Conservation (phyloP, 495 filamentous ascomycete species). For the Podospora conica region DNA sequence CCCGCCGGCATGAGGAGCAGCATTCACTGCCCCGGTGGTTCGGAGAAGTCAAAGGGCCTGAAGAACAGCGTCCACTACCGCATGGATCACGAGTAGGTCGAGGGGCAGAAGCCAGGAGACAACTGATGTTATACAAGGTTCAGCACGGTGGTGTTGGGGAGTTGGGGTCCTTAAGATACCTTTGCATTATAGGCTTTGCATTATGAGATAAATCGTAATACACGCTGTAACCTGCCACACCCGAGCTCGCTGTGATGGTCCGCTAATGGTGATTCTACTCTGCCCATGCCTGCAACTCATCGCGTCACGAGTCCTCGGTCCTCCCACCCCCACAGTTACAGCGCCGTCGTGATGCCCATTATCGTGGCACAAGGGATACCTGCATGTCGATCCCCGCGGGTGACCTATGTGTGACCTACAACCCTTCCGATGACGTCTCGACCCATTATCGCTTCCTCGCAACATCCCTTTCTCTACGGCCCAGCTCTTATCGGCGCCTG, state of each 20-base stretch:
- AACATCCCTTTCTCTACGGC: no score
- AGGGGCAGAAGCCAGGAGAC: background rate
- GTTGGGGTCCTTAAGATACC: background rate
- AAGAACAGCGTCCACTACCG: no score
- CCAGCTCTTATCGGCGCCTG: conserved; percentile 5
- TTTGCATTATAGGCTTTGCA: no score
- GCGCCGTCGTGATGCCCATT: background rate
- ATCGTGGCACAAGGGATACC: background rate
- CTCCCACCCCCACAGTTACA: background rate
- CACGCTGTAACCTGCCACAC: background rate
- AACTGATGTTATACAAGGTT: background rate
- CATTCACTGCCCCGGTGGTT: no score
- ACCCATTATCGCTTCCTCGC: background rate
- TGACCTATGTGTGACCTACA: no score
- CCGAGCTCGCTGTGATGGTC: background rate
- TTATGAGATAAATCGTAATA: background rate
- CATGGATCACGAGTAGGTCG: no score
- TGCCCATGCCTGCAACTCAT: background rate
- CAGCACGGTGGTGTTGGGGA: background rate
- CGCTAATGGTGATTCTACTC: background rate
- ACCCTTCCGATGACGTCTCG: background rate
- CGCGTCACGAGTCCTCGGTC: background rate
- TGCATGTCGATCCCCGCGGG: background rate
- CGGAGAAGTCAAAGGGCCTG: no score
- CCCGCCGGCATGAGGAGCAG: no score